Evolutionary conservation across 306 rosid species (phyloP), one percentile per base, ranked within the genome.

Genomic region (Rosa rugosa): DNA sequence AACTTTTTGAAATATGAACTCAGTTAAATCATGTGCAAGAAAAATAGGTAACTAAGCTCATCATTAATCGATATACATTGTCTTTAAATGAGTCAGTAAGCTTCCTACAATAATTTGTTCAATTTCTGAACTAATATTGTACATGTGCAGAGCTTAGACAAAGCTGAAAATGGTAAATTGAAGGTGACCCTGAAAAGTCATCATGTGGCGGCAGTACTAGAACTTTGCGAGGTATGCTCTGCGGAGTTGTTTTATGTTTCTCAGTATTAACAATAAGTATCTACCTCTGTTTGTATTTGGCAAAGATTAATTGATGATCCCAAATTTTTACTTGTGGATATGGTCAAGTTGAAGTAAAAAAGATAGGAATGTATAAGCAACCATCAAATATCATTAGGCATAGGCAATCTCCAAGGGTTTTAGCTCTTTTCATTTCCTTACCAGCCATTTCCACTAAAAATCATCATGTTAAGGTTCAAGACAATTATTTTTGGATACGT

Each of bases 151-250:
- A 86, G 86, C 86, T 85, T 95, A 68, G 88, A 84, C 76, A 93
- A 84, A 89, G 77, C 84, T 84, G 88, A 87, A 80, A 80, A 91
- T 80, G 97, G 98, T 70, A 90, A 90, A 80, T 83, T 91, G 78
- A 93, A 90, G 88, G 87, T 95, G 81, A 79, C 76, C 67, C 72
- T 95, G 81, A 87, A 85, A 91, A 89, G 89, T 78, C 90, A 88
- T 91, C 94, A 87, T 34, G 88, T 89, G 86, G 86, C 92, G 9
- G 94, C 91, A 46, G 85, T 93, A 54, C 88, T 95, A 65, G 97
- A 95, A 83, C 92, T 87, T 86, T 95, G 99, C 79, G 85, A 90
- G 98, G 99, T 95, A 91, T 74, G 84, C 68, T 63, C 49, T 53
- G 54, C 34, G 27, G 72, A 54, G 67, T 64, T 0, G 27, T 42